Conservation (phyloP, 2,329 filamentous ascomycete genomes). For the Colletotrichum truncatum region DNA sequence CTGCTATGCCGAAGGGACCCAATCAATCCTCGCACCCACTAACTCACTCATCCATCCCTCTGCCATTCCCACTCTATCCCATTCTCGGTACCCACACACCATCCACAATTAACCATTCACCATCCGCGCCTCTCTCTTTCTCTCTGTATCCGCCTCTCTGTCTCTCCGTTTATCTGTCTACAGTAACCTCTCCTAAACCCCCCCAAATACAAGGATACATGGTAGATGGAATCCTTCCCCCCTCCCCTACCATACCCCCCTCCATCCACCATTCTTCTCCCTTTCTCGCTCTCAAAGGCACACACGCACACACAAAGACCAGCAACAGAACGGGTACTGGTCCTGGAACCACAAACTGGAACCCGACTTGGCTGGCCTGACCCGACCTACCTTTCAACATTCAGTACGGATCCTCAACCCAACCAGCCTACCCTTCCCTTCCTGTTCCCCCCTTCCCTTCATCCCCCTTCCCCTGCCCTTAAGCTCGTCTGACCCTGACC, state of each 20-base stretch:
- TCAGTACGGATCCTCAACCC: background rate
- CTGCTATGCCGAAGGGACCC: no score
- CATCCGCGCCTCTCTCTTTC: background rate
- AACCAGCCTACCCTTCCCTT: background rate
- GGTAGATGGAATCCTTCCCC: no score
- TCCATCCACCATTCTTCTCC: background rate
- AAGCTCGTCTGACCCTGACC: background rate
- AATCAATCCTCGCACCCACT: no score
- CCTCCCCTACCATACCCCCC: constrained; percentile 1
- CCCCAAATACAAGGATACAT: no score
- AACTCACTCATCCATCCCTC: no score
- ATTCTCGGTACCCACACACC: background rate
- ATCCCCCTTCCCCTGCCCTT: background rate
- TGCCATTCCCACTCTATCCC: background rate
- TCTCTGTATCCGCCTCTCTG: background rate
- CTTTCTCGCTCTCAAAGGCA: background rate
- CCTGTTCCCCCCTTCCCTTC: background rate
- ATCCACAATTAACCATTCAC: background rate
- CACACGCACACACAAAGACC: background rate
- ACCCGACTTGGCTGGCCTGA: constrained; percentile 12
- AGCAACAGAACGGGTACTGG: background rate
- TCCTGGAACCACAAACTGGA: background rate
- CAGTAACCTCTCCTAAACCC: no score
- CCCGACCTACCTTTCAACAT: no score
- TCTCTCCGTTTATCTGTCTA: no score